Base-by-base conservation (phyloP, 306 rosid species). In the Hippophae gyantsensis region DNA sequence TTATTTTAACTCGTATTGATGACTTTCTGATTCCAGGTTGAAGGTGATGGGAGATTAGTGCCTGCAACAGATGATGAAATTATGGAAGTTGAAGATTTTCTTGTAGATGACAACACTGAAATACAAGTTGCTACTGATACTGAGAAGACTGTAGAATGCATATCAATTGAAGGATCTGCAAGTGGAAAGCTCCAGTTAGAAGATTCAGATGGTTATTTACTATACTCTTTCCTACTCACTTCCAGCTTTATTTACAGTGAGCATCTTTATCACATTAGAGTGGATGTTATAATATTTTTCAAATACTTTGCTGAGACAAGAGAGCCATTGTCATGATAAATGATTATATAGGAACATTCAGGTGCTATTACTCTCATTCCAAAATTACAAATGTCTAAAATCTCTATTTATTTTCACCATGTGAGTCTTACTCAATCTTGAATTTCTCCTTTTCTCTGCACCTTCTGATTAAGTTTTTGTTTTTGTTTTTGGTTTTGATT, bases 1-100 rank as follows among this genome's bases (percentile, higher is more conserved):
- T 18, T 18, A 18, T 18, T 18, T 18, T 18, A 18, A 18, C 23
- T 18, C 51, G 50, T 46, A 13, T 5, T 46, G 10, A 68, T 52
- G 52, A 56, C 61, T 74, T 74, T n/a, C 70, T 64, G 74, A 71
- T 32, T 66, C 60, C 71, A 92, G 99, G 96, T 92, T 77, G 99
- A 85, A 71, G 93, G 96, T 66, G 94, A 92, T 74, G 99, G 99
- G 73, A 92, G 88, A 72, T 84, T 92, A 56, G 99, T 92, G 69
- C 97, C 97, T 48, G 99, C 99, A 63, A 85, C 97, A 38, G 97
- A 92, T 68, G 99, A 88, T 76, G 99, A 92, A 74, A 81, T 84
- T 55, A 88, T 88, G 84, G 84, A 88, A 76, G 89, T 92, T 68
- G 96, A 82, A 75, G 95, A 75, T 69, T 80, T 86, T 75, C 82